These are phyloP conservation scores for Penicillium waksmanii DNA, from an alignment of 495 filamentous ascomycete species.

Conservation along the genomic window DNA sequence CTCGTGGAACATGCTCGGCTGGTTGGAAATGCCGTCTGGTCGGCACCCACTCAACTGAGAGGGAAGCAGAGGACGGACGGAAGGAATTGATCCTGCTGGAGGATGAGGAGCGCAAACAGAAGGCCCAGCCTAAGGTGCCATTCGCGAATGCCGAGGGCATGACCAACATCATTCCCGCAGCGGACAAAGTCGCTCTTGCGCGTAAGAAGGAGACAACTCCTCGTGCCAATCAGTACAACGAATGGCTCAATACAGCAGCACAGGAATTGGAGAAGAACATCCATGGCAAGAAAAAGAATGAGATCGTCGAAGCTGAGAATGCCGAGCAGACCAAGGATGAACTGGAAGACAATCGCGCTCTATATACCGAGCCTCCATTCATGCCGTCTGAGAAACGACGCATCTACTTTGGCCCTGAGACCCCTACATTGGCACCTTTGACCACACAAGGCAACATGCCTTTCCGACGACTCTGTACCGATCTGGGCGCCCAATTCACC, in stretches of 20 bases:
- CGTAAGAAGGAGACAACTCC: conserved; percentile 66
- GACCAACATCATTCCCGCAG: conserved; percentile 69
- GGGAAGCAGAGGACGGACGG: conserved; percentile 71
- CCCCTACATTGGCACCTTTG: conserved; percentile 83
- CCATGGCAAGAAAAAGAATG: conserved; percentile 33
- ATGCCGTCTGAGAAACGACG: conserved; percentile 89
- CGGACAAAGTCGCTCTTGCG: conserved; percentile 69
- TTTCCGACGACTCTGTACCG: conserved; percentile 89
- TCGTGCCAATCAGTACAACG: conserved; percentile 73
- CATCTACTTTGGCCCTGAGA: conserved; percentile 91
- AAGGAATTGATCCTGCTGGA: conserved; percentile 77
- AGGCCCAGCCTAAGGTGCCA: conserved; percentile 35
- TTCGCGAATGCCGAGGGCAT: conserved; percentile 61
- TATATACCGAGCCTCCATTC: conserved; percentile 81
- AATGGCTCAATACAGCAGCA: conserved; percentile 69
- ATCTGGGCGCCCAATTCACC: conserved; percentile 87
- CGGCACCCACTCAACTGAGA: conserved; percentile 76
- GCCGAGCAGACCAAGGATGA: conserved; percentile 30
- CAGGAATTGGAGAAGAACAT: conserved; percentile 56
- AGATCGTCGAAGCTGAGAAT: conserved; percentile 11
- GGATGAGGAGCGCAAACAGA: conserved; percentile 52
- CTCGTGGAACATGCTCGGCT: conserved; percentile 70
- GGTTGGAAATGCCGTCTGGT: conserved; percentile 96
- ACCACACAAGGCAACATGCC: conserved; percentile 98
- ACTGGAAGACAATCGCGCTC: conserved; percentile 71